These are phyloP conservation scores for Pseudozyma sp. DNA, from an alignment of 1,284 basidiomycete genomes.

Conservation along the genomic window DNA sequence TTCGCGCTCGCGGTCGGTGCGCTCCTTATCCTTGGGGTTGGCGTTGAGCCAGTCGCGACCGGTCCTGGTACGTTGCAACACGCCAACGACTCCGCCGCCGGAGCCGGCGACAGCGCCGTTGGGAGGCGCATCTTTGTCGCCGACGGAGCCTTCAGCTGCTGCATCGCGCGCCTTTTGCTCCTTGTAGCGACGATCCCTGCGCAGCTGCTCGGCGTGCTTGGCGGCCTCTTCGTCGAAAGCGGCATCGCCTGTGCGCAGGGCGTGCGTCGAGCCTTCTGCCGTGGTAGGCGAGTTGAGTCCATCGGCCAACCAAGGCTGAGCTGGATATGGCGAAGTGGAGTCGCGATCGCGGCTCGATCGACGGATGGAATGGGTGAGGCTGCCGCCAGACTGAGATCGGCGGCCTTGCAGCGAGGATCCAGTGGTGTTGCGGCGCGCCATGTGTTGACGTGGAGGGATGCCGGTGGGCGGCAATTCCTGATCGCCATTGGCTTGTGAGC, in stretches of 20 bases:
- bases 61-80: slow-evolving; percentile 43
- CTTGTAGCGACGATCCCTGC: slow-evolving; percentile 60
- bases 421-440: slow-evolving; percentile 54
- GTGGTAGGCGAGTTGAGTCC: slow-evolving; percentile 38
- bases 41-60: slow-evolving; percentile 38
- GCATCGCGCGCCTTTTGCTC: slow-evolving; percentile 52
- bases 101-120: slow-evolving; percentile 5
- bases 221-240: slow-evolving; percentile 66
- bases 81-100: slow-evolving; percentile 33
- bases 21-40: slow-evolving; percentile 30
- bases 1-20: slow-evolving; percentile 28
- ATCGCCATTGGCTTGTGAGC: slow-evolving; percentile 6
- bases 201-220: slow-evolving; percentile 62
- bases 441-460: slow-evolving; percentile 31
- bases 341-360: slow-evolving; percentile 50
- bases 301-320: slow-evolving; percentile 27
- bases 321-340: slow-evolving; percentile 17
- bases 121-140: slow-evolving; percentile 15
- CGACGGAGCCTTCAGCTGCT: slow-evolving; percentile 28
- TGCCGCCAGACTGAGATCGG: slow-evolving; percentile 37
- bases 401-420: slow-evolving; percentile 47
- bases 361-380: slow-evolving; percentile 23
- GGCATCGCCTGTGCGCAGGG: slow-evolving; percentile 59
- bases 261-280: slow-evolving; percentile 28
- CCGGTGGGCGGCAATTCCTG: slow-evolving; percentile 19